Conservation (phyloP, 768 basidiomycete species). For the Boletellus ananiceps region DNA sequence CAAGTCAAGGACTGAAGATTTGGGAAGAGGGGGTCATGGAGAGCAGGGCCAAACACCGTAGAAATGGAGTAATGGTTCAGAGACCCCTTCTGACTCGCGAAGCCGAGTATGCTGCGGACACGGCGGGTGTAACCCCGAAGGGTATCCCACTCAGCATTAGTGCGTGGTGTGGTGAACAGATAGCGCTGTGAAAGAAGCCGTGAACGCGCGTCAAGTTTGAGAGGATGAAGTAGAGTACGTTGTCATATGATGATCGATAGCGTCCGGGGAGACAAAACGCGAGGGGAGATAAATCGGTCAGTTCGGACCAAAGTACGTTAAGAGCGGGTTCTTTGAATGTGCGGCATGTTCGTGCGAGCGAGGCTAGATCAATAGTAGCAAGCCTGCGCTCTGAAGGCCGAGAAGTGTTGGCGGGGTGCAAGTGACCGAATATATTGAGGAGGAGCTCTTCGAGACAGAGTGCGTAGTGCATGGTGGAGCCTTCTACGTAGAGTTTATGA, state of each 20-base stretch:
- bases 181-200: background rate
- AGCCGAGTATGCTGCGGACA: background rate
- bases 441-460: conserved; percentile 10
- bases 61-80: background rate
- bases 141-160: background rate
- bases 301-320: background rate
- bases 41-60: background rate
- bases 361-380: background rate
- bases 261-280: background rate
- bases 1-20: conserved; percentile 6
- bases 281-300: background rate
- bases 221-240: background rate
- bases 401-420: background rate
- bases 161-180: background rate
- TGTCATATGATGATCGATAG: background rate
- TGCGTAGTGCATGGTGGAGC: conserved; percentile 6
- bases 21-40: background rate
- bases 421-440: background rate
- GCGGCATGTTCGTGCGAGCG: conserved; percentile 1
- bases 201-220: background rate
- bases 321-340: conserved; percentile 2
- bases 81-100: background rate
- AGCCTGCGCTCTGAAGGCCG: too few relatives aligned
- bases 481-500: too few relatives aligned
- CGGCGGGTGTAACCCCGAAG: conserved; percentile 2